Base-by-base conservation (phyloP, 371 early-diverging fungal genomes). In the Chytridiales sp. region DNA sequence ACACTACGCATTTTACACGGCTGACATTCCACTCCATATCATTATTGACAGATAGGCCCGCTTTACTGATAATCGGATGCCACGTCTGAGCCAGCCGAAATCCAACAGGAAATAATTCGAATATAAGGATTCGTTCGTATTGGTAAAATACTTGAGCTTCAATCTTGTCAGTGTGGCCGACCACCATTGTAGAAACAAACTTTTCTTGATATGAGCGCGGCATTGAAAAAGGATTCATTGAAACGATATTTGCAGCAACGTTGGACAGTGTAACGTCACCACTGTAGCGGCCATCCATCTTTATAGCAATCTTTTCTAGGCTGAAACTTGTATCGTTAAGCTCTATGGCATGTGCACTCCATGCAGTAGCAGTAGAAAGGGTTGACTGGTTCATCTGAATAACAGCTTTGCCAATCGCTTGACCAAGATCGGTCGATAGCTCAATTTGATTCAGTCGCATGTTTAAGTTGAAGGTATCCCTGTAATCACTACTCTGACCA, bases 371-470 rank as follows among this genome's bases (percentile, higher is more conserved):
- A 3, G 53, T 6, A 31, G 43, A 4, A 34, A 51, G 44, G 8
- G 39, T 11, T 41, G 42, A 27, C 5, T 64, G 43, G 13, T 36
- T 41, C 6, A 68, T 11, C 29, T n/a, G n/a, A n/a, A n/a, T n/a
- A n/a, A 58, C 36, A 31, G 86, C 75, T 54, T 80, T 85, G 17
- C 91, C 92, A 34, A 92, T 85, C 5, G 86, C 85, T 53, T 88
- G 89, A 2, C 91, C 89, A 17, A 92, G 66, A 60, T 92, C 89
- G 0, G 81, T 83, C 1, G 81, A 79, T 19, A 89, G 69, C 13
- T 65, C 59, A 38, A 89, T 74, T 9, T 64, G 66, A 22, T 78
- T 72, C 6, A 86, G 52, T 2, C 75, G 66, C 6, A 85, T 41
- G 0, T 77, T 76, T n/a, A 82, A 51, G 24, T 63, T 47, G 15